Conservation (phyloP, 2,329 filamentous ascomycete genomes). For the Chalaropsis ovoidea region DNA sequence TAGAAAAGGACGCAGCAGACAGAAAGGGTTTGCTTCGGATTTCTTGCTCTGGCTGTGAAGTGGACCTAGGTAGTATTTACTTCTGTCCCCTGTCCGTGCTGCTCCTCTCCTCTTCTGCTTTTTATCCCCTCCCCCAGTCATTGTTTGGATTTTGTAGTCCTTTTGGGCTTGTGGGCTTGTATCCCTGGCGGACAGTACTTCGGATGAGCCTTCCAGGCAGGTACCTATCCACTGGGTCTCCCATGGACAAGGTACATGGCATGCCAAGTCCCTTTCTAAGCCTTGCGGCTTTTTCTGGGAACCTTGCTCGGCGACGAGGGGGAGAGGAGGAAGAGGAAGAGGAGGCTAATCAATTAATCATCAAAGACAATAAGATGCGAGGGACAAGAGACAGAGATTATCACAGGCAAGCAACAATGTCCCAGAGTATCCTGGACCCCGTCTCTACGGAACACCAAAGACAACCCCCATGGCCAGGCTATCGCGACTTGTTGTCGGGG, state of each 20-base stretch:
- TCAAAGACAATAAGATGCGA: not conserved
- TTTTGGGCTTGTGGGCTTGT: not conserved
- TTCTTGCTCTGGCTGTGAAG: no score
- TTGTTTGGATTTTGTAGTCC: not conserved
- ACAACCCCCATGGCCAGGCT: no score
- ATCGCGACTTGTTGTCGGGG: no score
- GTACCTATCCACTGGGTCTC: slow-evolving; percentile 3
- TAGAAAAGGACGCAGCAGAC: no score
- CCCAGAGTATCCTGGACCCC: no score
- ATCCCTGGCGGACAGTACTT: not conserved
- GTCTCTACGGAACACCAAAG: no score
- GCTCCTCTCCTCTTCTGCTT: no score
- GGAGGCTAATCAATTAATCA: not conserved
- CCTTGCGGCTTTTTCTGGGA: not conserved
- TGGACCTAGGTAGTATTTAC: no score
- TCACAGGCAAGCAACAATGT: no score
- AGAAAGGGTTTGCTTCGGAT: no score
- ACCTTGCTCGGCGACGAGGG: not conserved
- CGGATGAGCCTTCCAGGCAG: not conserved
- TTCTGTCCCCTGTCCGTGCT: no score
- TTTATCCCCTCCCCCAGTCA: not conserved
- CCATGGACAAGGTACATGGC: slow-evolving; percentile 9
- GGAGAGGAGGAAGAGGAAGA: not conserved
- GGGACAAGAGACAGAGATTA: no score
- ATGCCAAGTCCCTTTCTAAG: not conserved